phyloP scores from a whole-genome alignment of 495 filamentous ascomycete species.

The Platismatia glauca region DNA sequence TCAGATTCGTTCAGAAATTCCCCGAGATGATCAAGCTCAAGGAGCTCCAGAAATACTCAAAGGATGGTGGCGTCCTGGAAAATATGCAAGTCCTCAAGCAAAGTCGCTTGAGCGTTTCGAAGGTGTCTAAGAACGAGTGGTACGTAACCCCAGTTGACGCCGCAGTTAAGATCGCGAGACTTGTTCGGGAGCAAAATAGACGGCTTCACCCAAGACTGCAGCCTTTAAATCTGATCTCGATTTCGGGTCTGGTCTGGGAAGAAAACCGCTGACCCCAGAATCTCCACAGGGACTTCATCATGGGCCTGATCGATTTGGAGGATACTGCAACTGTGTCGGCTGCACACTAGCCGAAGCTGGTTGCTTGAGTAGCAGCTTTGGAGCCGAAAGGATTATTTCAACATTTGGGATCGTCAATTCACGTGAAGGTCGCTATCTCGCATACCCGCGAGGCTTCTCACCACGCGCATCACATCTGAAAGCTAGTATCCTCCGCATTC shows the following conservation, averaged over 20 bases:
- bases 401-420: not conserved
- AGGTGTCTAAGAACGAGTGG: slow-evolving; percentile 64
- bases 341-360: not conserved
- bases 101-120: slow-evolving; percentile 72
- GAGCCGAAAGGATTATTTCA: not conserved
- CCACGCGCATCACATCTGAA: not conserved
- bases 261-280: not conserved
- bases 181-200: not conserved
- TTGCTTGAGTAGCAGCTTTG: not conserved
- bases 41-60: slow-evolving; percentile 57
- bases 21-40: slow-evolving; percentile 58
- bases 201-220: not conserved
- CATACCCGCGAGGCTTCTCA: not conserved
- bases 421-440: not conserved
- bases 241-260: not conserved
- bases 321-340: slow-evolving; percentile 19
- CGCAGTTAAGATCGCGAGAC: not conserved
- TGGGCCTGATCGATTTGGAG: slow-evolving; percentile 42
- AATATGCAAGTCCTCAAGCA: slow-evolving; percentile 77
- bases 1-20: slow-evolving; percentile 77
- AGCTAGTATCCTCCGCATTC: not conserved
- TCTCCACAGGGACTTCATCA: slow-evolving; percentile 52
- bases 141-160: not conserved
- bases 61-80: slow-evolving; percentile 55
- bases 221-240: not conserved